Base-by-base conservation (phyloP, 306 rosid genomes). In the Dicorynia guianensis region DNA sequence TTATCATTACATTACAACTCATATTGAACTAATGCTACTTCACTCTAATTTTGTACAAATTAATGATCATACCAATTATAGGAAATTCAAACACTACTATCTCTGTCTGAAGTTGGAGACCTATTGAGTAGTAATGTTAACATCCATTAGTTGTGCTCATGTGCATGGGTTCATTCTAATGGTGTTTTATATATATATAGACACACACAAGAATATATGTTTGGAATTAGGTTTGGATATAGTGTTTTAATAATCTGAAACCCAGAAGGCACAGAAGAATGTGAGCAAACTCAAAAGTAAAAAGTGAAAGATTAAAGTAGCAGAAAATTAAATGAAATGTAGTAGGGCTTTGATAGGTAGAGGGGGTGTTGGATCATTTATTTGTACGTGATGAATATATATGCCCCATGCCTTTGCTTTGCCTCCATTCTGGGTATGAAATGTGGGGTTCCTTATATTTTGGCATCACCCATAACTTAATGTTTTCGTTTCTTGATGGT, bases 321-420 rank as follows among this genome's bases (percentile, higher is more conserved):
- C 19, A 20, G 65, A 82, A 77, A 85, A 85, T 67, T 82, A 72
- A 85, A 85, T 82, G 76, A 82, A 56, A 49, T 7, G 17, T 19
- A 48, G 58, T 71, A 63, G 76, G 72, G 74, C 2, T 58, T 74
- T 80, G 85, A 77, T 69, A 74, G 65, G 4, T 8, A 3, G 12
- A 13, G 10, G 52, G 49, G 63, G 77, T 72, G 87, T 73, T 85
- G 83, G 76, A 77, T 74, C 87, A 86, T 86, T 82, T 86, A 82
- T 80, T 53, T 69, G 61, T 34, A 1, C 15, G 30, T 25, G 43
- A 54, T 46, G 57, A 66, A 66, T 12, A 66, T 25, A 66, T 12
- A 66, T 25, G 18, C 11, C 17, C 30, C 53, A 64, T 8, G 11
- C 52, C n/a, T 38, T 63, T 39, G 1, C n/a, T 7, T 40, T 60